Evolutionary conservation across 2,329 filamentous ascomycete genomes (phyloP).

Genomic region (Didymella pinodella): DNA sequence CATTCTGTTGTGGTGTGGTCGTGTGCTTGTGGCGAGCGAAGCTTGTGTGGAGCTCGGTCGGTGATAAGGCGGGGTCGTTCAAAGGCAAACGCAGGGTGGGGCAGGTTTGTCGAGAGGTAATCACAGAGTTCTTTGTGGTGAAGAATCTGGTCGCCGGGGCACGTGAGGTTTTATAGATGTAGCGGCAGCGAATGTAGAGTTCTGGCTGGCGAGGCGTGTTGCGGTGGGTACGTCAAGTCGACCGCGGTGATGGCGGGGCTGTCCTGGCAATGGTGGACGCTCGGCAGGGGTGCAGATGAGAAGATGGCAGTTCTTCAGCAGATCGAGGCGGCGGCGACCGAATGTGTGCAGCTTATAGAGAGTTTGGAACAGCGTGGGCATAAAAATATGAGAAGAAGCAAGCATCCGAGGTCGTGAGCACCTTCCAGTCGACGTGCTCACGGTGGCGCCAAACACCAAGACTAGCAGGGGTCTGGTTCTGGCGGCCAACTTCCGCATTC

Average conservation of each 20-base stretch:
- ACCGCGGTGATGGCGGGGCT: slow-evolving; percentile 30
- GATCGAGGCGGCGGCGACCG: slow-evolving; percentile 10
- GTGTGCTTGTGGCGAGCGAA: slow-evolving; percentile 16
- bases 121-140: neutral
- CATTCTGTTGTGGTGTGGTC: slow-evolving; percentile 35
- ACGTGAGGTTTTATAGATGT: slow-evolving; percentile 9
- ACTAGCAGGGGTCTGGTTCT: slow-evolving; percentile 27
- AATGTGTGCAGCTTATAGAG: slow-evolving; percentile 31
- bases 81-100: slow-evolving; percentile 10
- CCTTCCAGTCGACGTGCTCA: slow-evolving; percentile 34
- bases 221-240: slow-evolving; percentile 24
- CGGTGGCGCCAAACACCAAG: slow-evolving; percentile 39
- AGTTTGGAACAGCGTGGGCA: slow-evolving; percentile 12
- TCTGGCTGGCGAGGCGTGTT: slow-evolving; percentile 27
- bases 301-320: slow-evolving; percentile 2
- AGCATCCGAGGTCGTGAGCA: slow-evolving; percentile 32
- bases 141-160: neutral
- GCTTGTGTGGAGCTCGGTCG: slow-evolving; percentile 14
- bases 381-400: slow-evolving; percentile 36
- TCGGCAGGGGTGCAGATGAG: slow-evolving; percentile 16
- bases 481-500: slow-evolving; percentile 31
- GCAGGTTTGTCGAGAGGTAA: slow-evolving; percentile 3
- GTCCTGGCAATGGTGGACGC: slow-evolving; percentile 15
- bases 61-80: slow-evolving; percentile 16
- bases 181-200: slow-evolving; percentile 4